These are phyloP conservation scores for Strombidium stylifer DNA, from an alignment of 73 alveolate genomes.

Conservation along the genomic window DNA sequence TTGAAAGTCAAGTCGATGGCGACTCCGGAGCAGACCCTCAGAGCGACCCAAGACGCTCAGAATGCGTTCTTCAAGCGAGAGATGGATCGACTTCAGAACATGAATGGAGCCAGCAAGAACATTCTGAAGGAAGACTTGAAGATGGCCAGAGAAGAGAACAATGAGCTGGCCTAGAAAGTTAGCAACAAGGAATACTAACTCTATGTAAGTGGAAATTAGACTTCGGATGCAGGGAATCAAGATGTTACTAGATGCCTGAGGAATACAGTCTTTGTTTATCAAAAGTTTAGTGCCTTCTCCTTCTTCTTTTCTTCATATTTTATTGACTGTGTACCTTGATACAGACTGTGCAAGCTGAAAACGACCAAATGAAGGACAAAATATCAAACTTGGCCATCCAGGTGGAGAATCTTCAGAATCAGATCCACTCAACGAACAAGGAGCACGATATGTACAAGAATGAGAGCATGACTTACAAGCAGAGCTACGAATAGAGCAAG, in stretches of 20 bases:
- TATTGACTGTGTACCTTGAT: background rate
- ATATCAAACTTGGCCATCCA: constrained; percentile 6
- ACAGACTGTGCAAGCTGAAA: constrained; percentile 26
- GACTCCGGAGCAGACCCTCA: background rate
- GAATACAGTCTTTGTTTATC: too few relatives aligned
- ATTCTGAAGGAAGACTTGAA: constrained; percentile 27
- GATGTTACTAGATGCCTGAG: too few relatives aligned
- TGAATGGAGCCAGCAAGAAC: background rate
- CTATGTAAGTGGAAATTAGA: constrained; percentile 10
- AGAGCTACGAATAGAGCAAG: constrained; percentile 13
- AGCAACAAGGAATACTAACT: constrained; percentile 2
- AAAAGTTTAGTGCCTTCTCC: too few relatives aligned
- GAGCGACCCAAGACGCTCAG: constrained; percentile 17
- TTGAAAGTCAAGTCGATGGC: background rate
- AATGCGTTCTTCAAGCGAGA: constrained; percentile 10
- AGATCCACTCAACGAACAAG: constrained; percentile 2
- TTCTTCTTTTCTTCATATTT: too few relatives aligned
- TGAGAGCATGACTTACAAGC: constrained; percentile 13
- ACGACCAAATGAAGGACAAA: constrained; percentile 23
- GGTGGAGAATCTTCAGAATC: constrained; percentile 13
- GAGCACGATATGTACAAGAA: constrained; percentile 3
- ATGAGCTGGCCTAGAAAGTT: constrained; percentile 9
- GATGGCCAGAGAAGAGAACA: constrained; percentile 29
- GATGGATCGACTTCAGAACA: constrained; percentile 7
- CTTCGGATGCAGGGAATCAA: too few relatives aligned